Evolutionary conservation across 1,284 basidiomycete species (phyloP).

Genomic region (Heterobasidion irregulare): DNA sequence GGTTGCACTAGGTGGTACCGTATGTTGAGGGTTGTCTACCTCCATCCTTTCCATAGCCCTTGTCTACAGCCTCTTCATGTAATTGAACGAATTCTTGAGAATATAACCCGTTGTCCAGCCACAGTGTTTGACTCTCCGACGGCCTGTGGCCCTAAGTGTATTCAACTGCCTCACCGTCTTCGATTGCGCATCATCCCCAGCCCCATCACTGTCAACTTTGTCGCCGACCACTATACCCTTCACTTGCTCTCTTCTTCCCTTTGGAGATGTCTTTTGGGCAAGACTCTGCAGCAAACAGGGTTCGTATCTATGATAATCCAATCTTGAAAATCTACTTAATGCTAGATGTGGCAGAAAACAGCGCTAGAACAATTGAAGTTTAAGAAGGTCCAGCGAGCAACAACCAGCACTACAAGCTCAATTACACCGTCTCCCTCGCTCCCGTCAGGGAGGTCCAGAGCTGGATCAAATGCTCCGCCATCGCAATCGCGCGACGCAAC

Average conservation of each 20-base stretch:
- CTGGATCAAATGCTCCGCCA: neutral
- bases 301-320: too few relatives aligned
- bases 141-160: slow-evolving; percentile 13
- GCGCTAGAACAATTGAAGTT: slow-evolving; percentile 54
- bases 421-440: slow-evolving; percentile 8
- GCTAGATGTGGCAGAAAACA: slow-evolving; percentile 34
- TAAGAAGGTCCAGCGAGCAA: slow-evolving; percentile 34
- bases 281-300: slow-evolving; percentile 18
- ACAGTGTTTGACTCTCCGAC: slow-evolving; percentile 58
- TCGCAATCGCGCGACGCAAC: slow-evolving; percentile 48
- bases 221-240: too few relatives aligned
- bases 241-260: neutral
- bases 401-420: slow-evolving; percentile 20
- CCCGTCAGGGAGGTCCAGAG: neutral
- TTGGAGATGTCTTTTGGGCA: slow-evolving; percentile 27
- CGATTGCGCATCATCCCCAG: neutral
- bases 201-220: too few relatives aligned
- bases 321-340: slow-evolving; percentile 11
- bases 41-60: neutral
- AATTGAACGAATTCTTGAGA: slow-evolving; percentile 3
- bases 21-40: too few relatives aligned
- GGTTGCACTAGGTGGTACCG: too few relatives aligned
- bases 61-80: slow-evolving; percentile 2
- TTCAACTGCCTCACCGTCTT: slow-evolving; percentile 11
- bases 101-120: slow-evolving; percentile 27